Base-by-base conservation (phyloP, 73 alveolate species). In the Paramecium biaurelia region DNA sequence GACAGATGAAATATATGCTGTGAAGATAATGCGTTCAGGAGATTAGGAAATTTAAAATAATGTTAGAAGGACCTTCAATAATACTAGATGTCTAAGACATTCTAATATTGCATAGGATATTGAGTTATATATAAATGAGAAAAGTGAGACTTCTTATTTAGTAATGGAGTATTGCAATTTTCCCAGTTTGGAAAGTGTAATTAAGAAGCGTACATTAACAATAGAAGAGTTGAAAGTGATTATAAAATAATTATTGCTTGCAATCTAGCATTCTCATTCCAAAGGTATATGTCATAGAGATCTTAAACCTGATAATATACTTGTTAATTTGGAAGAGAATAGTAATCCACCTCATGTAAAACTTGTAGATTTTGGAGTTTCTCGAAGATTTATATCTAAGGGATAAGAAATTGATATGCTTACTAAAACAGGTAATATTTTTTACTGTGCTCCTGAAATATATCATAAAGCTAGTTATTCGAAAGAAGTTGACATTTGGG, bases 211-310 rank as follows among this genome's bases (percentile, higher is more conserved):
- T 7, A 8, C 47, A 70, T 32, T 89, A 10, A 58, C 28, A 2
- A 8, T 34, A 23, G 79, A 89, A 41, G 58, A 35, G 59, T 11
- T 70, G 23, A 89, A 70, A 43, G 84, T 37, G 18, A 49, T 89
- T 11, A 10, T 70, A 2, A 89, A 89, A 70, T 63, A 89, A 72
- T 49, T 89, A 7, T 38, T 89, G 47, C 4, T 28, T 2, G 94
- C 94, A 1, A 72, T 89, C 7, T 76, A 70, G 3, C 87, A 89
- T 70, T 23, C 84, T 8, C 94, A 89, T 47, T 58, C 58, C 3
- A 82, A 89, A 20, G 94, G 94, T 11, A 89, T 89, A 7, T 89
- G 94, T 28, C 94, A 89, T 89, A 42, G 94, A 49, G 94, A 89
- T 20, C 70, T 89, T 20, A 89, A 89, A 18, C 94, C 94, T 15